Conservation (phyloP, 306 rosid genomes). For the Mucuna pruriens region DNA sequence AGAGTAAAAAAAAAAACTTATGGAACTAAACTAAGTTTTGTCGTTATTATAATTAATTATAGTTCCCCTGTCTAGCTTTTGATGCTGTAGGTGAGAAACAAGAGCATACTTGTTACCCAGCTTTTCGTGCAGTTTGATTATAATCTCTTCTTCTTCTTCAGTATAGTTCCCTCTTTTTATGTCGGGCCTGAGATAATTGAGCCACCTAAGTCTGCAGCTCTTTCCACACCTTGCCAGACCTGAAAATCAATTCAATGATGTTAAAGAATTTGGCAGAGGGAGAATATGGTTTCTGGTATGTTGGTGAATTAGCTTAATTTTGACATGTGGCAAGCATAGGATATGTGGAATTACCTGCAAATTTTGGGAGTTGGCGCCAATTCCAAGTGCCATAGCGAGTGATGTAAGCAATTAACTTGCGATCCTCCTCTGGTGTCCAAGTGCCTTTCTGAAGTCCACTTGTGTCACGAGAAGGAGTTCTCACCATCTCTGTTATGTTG, state of each 20-base stretch:
- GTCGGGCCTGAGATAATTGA: slow-evolving; percentile 43
- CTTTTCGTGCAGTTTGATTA: slow-evolving; percentile 31
- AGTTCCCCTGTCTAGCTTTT: not conserved
- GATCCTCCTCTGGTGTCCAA: slow-evolving; percentile 87
- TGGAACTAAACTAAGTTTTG: too few species aligned
- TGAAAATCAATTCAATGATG: not conserved
- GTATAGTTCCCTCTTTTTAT: slow-evolving; percentile 44
- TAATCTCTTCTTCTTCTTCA: slow-evolving; percentile 32
- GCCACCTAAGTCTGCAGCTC: slow-evolving; percentile 29
- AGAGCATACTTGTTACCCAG: slow-evolving; percentile 36
- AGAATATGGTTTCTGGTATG: too few species aligned
- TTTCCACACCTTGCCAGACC: not conserved
- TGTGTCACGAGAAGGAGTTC: slow-evolving; percentile 61
- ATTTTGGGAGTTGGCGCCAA: slow-evolving; percentile 93
- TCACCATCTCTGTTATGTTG: slow-evolving; percentile 49
- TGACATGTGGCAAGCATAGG: too few species aligned
- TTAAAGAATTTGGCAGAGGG: too few species aligned
- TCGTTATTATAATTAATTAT: too few species aligned
- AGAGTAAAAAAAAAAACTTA: too few species aligned
- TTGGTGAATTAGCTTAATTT: too few species aligned
- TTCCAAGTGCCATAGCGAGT: slow-evolving; percentile 83
- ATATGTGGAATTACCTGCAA: slow-evolving; percentile 60
- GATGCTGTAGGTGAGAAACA: not conserved
- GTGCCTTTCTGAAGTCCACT: slow-evolving; percentile 76
- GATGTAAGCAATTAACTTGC: slow-evolving; percentile 71